Evolutionary conservation across 257 asterid species (phyloP), one percentile per base, ranked within the genome.

Genomic region (Nicotiana undulata): DNA sequence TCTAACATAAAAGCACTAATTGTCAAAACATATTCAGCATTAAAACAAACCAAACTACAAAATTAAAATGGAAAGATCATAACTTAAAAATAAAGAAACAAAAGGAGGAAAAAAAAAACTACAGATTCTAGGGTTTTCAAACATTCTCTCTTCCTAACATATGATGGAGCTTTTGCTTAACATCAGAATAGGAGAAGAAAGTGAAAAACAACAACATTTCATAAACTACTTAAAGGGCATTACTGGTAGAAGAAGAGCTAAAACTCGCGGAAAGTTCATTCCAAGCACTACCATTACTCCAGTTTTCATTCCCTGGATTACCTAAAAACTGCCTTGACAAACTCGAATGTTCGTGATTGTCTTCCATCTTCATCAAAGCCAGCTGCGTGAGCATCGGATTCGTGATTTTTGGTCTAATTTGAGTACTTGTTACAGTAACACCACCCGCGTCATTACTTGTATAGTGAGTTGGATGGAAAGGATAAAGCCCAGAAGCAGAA

Each of bases 171-270:
- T 79, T 55, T 40, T 46, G 7, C 29, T 66, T 22, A 72, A 72
- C 40, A 72, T 72, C 1, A 22, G 51, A 20, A 72, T 15, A 6
- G 40, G 4, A 72, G 51, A 72, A 70, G 60, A 72, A 49, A 6
- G 24, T 49, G 16, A 72, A 18, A 72, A 12, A 70, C 20, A 11
- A 18, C 8, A 63, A 22, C 12, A 40, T 9, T 20, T 22, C n/a
- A 6, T 44, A 46, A 2, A 49, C 4, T 24, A 24, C 53, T 82
- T 88, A 92, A 77, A 83, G 83, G 1, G 91, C 90, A 84, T 91
- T 90, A 80, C 90, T 89, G 10, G 96, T 88, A 1, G 97, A 89
- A 64, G 95, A 87, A 44, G 98, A 90, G 83, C 93, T 91, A 87
- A 94, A 92, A 82, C 90, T 87, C 1, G 59, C 44, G 3, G 97